Percentiles rank a stretch among this genome's conserved stretches.
These are phyloP conservation scores for Brassica incana DNA, from an alignment of 345 rosid species.

Conservation along the genomic window DNA sequence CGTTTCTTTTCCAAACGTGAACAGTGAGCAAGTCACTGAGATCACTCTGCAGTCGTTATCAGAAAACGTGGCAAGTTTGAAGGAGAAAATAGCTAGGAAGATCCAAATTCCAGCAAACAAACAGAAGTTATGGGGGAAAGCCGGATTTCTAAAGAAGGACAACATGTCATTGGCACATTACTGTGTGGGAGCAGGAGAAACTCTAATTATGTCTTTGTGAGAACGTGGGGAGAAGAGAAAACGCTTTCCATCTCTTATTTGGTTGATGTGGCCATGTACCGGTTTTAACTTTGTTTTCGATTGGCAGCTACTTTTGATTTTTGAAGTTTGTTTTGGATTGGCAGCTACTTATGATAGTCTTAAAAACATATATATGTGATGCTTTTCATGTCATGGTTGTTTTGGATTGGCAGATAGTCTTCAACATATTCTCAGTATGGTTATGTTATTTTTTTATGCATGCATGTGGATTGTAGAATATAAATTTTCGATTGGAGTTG, in stretches of 20 bases:
- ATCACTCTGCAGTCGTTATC: constrained; percentile 67
- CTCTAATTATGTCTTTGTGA: constrained; percentile 60
- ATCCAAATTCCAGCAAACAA: constrained; percentile 56
- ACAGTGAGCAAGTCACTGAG: constrained; percentile 70
- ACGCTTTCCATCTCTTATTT: background rate
- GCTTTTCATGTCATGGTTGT: too few relatives aligned
- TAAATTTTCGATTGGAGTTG: too few relatives aligned
- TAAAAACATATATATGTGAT: too few relatives aligned
- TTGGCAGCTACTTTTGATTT: too few relatives aligned
- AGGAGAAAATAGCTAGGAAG: constrained; percentile 88
- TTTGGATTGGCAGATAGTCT: too few relatives aligned
- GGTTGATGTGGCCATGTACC: background rate
- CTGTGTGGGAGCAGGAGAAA: constrained; percentile 67
- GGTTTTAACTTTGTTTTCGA: background rate
- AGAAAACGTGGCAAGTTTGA: constrained; percentile 78
- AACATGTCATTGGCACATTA: constrained; percentile 77
- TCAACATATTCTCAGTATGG: too few relatives aligned
- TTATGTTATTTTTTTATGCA: too few relatives aligned
- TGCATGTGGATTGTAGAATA: too few relatives aligned
- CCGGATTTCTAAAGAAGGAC: background rate
- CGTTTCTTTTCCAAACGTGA: constrained; percentile 42
- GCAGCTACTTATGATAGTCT: too few relatives aligned
- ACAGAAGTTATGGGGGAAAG: background rate
- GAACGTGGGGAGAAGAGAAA: constrained; percentile 75
- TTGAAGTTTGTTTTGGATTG: too few relatives aligned